A percentile compares a stretch with the other conserved stretches of the same genome.
Evolutionary conservation across 2,329 filamentous ascomycete genomes (phyloP).

Genomic region (Tolypocladium endophyticum): DNA sequence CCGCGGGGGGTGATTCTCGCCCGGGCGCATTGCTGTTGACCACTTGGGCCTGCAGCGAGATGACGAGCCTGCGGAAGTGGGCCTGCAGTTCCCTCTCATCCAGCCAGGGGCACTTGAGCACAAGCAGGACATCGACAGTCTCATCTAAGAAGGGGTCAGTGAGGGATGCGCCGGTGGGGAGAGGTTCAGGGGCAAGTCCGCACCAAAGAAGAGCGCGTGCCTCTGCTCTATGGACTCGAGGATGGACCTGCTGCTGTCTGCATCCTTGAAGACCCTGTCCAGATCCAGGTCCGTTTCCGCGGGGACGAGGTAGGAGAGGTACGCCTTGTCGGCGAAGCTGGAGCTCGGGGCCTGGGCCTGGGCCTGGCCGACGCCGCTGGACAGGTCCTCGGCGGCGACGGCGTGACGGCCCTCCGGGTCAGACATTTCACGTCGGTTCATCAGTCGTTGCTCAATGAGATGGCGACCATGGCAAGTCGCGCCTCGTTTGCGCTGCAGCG

Average conservation of each 20-base stretch:
- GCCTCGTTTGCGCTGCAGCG: neutral
- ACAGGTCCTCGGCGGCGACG: conserved; percentile 11
- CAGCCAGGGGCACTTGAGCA: conserved; percentile 53
- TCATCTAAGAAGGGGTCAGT: conserved; percentile 47
- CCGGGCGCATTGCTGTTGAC: conserved; percentile 43
- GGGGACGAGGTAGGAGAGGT: conserved; percentile 51
- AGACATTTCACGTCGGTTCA: conserved; percentile 6
- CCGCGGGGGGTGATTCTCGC: conserved; percentile 33
- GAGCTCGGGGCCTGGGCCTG: conserved; percentile 13
- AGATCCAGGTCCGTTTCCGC: conserved; percentile 43
- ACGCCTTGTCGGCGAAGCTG: conserved; percentile 45
- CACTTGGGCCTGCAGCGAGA: conserved; percentile 58
- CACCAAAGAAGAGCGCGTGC: conserved; percentile 63
- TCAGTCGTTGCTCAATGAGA: neutral
- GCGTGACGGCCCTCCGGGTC: conserved; percentile 9
- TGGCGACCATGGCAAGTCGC: neutral
- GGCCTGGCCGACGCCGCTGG: conserved; percentile 8
- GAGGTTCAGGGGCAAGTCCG: conserved; percentile 10
- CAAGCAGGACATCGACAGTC: conserved; percentile 56
- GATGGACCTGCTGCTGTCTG: conserved; percentile 31
- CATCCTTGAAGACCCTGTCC: conserved; percentile 37
- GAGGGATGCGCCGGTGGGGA: conserved; percentile 10
- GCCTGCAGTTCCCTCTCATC: conserved; percentile 46
- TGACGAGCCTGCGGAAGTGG: conserved; percentile 50
- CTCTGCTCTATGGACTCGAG: conserved; percentile 51